Percentiles rank a stretch among this genome's conserved stretches.
Evolutionary conservation across 2,329 filamentous ascomycete species (phyloP).

Genomic region (Colletotrichum liaoningense): DNA sequence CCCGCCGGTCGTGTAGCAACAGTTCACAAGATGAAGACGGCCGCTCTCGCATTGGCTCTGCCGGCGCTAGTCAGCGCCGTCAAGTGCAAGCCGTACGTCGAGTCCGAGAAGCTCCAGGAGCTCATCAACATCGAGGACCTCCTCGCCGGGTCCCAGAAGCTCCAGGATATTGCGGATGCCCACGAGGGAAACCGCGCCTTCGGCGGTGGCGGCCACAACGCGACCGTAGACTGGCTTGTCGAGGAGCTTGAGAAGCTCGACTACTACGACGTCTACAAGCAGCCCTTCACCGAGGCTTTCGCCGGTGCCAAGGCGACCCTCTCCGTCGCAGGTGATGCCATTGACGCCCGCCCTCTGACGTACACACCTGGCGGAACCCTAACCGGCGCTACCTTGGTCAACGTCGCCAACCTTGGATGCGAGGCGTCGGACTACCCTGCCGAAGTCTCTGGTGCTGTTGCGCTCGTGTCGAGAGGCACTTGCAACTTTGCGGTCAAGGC

Average conservation of each 20-base stretch:
- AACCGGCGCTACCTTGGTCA: slow-evolving; percentile 53
- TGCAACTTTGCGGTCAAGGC: slow-evolving; percentile 72
- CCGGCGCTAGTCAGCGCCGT: slow-evolving; percentile 39
- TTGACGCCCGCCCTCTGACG: slow-evolving; percentile 49
- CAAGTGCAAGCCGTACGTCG: slow-evolving; percentile 47
- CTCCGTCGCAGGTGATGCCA: slow-evolving; percentile 42
- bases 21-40: slow-evolving; percentile 31
- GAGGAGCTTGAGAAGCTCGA: slow-evolving; percentile 49
- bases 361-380: slow-evolving; percentile 62
- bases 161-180: slow-evolving; percentile 56
- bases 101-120: slow-evolving; percentile 51
- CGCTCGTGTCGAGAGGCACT: slow-evolving; percentile 67
- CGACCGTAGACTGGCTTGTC: slow-evolving; percentile 58
- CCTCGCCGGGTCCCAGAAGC: slow-evolving; percentile 54
- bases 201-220: slow-evolving; percentile 57
- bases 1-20: not conserved
- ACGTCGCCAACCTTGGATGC: slow-evolving; percentile 66
- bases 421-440: slow-evolving; percentile 63
- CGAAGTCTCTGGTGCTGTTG: slow-evolving; percentile 64
- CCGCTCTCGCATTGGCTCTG: slow-evolving; percentile 42
- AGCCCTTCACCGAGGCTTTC: slow-evolving; percentile 55
- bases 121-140: slow-evolving; percentile 54
- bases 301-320: slow-evolving; percentile 46
- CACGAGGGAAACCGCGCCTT: slow-evolving; percentile 57
- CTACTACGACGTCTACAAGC: slow-evolving; percentile 57